Base-by-base conservation (phyloP, 495 filamentous ascomycete species). In the Parathielavia hyrcaniae region DNA sequence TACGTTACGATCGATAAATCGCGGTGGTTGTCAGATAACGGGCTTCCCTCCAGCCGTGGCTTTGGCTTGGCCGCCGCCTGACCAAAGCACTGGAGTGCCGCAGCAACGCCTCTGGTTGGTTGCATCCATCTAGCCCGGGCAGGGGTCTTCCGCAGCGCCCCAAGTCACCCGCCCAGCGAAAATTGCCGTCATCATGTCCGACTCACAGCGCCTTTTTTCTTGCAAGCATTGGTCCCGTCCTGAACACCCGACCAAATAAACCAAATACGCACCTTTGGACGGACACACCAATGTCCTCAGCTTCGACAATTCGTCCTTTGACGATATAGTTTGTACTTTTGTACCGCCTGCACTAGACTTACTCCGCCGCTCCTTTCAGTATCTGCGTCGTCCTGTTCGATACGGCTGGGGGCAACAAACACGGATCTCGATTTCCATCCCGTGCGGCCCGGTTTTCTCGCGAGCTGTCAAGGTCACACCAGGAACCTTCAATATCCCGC, bases 301-400 rank as follows among this genome's bases (percentile, higher is more conserved):
- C 56, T 23, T 44, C 44, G 30, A 49, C 56, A 44, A 40, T 41
- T 60, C 62, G 59, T 64, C 64, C 51, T 50, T 54, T 50, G 55
- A 51, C 55, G 47, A 50, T 41, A 44, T 57, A 50, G 47, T 13
- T 23, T 22, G 26, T 12, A 6, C 2, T 41, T 47, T 38, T 38
- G 34, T 32, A 23, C 30, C n/a, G 38, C 55, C 50, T 22, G 34
- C 26, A 47, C 49, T 43, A 68, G 78, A 79, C 77, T 79, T 79
- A 79, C 77, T 79, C 77, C 76, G 75, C 76, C 75, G 64, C 71
- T 78, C 75, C 55, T 66, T 67, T 54, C 23, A 10, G 48, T 74
- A 73, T 69, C 52, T 67, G 53, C 53, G 57, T 61, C 58, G 41
- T 19, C 4, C 39, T 64, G 38, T 53, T 43, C 56, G 57, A 53